Conservation (phyloP, 805 yeast species). For the Pichia pseudocactophila region DNA sequence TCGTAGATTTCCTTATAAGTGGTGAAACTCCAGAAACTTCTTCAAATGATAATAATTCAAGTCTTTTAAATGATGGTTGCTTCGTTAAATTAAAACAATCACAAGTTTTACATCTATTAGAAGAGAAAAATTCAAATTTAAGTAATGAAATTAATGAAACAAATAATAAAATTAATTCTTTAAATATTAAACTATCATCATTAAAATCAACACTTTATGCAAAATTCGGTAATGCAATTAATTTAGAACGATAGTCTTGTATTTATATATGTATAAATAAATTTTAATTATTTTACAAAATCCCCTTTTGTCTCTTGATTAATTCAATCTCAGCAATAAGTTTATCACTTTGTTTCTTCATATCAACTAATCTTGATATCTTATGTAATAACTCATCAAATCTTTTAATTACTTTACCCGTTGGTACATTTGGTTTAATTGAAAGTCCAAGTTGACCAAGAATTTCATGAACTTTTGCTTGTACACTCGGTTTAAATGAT, state of each 20-base stretch:
- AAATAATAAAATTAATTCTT: conserved; percentile 38
- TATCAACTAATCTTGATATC: conserved; percentile 65
- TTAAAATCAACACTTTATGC: conserved; percentile 74
- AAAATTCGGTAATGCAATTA: conserved; percentile 83
- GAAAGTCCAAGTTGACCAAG: conserved; percentile 77
- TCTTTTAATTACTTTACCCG: conserved; percentile 63
- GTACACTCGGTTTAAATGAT: conserved; percentile 69
- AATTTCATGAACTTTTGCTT: conserved; percentile 48
- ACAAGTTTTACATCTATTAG: conserved; percentile 61
- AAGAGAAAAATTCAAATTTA: conserved; percentile 42
- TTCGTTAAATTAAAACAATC: conserved; percentile 63
- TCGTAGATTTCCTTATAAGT: conserved; percentile 70
- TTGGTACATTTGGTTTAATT: conserved; percentile 78
- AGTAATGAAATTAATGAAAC: conserved; percentile 43
- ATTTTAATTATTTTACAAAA: conserved; percentile 7
- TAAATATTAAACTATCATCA: conserved; percentile 45
- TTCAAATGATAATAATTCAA: conserved; percentile 50
- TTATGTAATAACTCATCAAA: conserved; percentile 68
- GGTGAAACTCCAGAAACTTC: conserved; percentile 30
- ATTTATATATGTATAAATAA: no score
- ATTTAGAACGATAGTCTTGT: conserved; percentile 50
- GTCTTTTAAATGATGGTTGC: conserved; percentile 70
- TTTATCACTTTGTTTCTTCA: conserved; percentile 82
- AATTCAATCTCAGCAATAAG: conserved; percentile 67
- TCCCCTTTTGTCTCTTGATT: conserved; percentile 29